Evolutionary conservation across 2,329 filamentous ascomycete genomes (phyloP), one percentile per base, ranked within the genome.

Genomic region (Allantophomopsis cytisporea): DNA sequence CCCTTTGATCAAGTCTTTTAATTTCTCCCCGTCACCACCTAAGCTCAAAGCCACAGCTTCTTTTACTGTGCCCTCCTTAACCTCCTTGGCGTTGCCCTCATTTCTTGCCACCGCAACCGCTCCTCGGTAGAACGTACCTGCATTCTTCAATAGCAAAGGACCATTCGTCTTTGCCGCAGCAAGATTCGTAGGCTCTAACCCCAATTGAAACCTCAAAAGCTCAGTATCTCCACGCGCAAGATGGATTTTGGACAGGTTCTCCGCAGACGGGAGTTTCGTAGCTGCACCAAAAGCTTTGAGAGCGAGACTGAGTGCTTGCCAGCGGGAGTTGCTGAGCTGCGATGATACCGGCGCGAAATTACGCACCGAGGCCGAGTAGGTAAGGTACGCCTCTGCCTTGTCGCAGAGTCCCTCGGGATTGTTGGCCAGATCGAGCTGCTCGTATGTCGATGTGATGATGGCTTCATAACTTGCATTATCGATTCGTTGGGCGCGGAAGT

Each of bases 41-140:
- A 73, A 42, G 14, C 65, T 63, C 43, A 63, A 61, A 2, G 60
- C 66, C 16, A 73, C 53, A 5, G 63, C 60, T 37, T 66, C 63
- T 51, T 70, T 71, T 18, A 61, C 60, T 30, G 58, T 56, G 15
- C 61, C 67, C 38, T 66, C 64, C 15, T 53, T 54, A 35, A 58
- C 56, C 45, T 65, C 62, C 17, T 66, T 61, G 2, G 37, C 43
- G 7, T 61, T 58, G 12, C 64, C 65, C 31, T 55, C 50, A 42
- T 54, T 55, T n/a, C 45, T 46, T 0, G 62, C 54, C 1, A 64
- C 43, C 50, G 43, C 38, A 47, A 49, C 36, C 6, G 69, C 71
- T 31, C 72, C 71, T 15, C 68, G 64, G 47, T 73, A 77, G 48
- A 71, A 76, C 5, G 66, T 71, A 44, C 68, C 65, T 2, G 73